Conservation (phyloP, 495 filamentous ascomycete genomes). For the Aspergillus wentii region DNA sequence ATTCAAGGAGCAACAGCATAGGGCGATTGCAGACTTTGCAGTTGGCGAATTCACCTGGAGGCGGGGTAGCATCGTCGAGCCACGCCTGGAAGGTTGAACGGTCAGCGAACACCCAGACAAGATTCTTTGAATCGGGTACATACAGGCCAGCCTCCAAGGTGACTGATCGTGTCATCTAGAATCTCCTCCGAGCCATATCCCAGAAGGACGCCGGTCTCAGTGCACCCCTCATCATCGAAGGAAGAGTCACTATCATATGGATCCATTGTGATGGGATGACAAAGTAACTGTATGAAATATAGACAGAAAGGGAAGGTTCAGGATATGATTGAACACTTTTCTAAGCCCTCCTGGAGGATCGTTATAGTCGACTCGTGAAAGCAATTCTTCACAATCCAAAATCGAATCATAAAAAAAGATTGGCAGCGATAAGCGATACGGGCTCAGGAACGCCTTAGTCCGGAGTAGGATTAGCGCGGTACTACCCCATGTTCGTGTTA, state of each 20-base stretch:
- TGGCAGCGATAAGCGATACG: conserved; percentile 19
- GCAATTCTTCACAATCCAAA: no score
- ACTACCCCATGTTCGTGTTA: no score
- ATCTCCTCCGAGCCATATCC: conserved; percentile 83
- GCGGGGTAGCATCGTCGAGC: conserved; percentile 62
- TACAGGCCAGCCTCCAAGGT: conserved; percentile 86
- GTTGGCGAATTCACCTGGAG: conserved; percentile 74
- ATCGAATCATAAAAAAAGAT: conserved; percentile 9
- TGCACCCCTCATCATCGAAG: conserved; percentile 63
- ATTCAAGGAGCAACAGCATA: conserved; percentile 81
- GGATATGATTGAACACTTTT: no score
- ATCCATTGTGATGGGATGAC: conserved; percentile 51
- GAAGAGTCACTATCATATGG: conserved; percentile 75
- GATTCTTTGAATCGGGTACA: conserved; percentile 15
- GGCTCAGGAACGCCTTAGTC: conserved; percentile 2
- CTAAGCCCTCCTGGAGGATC: no score
- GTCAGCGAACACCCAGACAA: background rate
- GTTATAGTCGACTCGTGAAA: no score
- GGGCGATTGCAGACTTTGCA: conserved; percentile 85
- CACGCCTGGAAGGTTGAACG: conserved; percentile 59
- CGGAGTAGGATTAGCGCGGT: conserved; percentile 5
- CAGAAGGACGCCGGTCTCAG: conserved; percentile 84
- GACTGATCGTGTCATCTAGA: conserved; percentile 80
- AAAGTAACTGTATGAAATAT: background rate
- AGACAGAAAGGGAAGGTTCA: background rate